phyloP scores from a whole-genome alignment of 2,329 filamentous ascomycete species.

The Emergomyces pasteurianus region DNA sequence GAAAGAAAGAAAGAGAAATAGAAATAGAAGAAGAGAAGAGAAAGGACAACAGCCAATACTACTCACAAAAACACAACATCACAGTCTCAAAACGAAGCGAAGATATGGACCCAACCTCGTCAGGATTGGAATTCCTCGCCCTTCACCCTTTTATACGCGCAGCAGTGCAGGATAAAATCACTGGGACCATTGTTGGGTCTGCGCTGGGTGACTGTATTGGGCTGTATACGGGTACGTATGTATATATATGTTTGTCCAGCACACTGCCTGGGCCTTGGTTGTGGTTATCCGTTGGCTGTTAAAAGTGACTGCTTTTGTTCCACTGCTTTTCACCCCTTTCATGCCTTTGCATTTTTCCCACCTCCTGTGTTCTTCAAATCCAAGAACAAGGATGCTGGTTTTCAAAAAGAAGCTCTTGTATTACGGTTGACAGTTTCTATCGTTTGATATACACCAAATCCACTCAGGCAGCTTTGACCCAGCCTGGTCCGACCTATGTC shows the following conservation, averaged over 20 bases:
- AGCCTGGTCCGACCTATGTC: too few species aligned
- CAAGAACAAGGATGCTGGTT: background rate
- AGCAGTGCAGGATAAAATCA: slow-evolving; percentile 27
- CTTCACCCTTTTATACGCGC: slow-evolving; percentile 20
- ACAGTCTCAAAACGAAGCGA: background rate
- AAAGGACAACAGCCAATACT: background rate
- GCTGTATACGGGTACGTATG: slow-evolving; percentile 34
- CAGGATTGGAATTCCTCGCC: slow-evolving; percentile 12
- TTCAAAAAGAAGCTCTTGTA: background rate
- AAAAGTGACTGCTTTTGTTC: too few species aligned
- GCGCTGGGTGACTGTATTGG: slow-evolving; percentile 45
- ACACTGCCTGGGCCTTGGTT: too few species aligned
- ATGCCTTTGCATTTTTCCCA: too few species aligned
- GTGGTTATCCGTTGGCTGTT: too few species aligned
- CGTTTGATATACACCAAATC: too few species aligned
- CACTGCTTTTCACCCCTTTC: too few species aligned
- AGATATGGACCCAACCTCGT: background rate
- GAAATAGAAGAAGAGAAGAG: background rate
- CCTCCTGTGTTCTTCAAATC: too few species aligned
- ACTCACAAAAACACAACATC: background rate
- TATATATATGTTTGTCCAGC: too few species aligned
- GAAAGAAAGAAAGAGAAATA: too few species aligned
- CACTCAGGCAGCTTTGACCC: too few species aligned
- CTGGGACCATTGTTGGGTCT: slow-evolving; percentile 39
- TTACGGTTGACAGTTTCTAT: background rate